Evolutionary conservation across 352 stramenopile genomes (phyloP).

Genomic region (Phytophthora syringae): DNA sequence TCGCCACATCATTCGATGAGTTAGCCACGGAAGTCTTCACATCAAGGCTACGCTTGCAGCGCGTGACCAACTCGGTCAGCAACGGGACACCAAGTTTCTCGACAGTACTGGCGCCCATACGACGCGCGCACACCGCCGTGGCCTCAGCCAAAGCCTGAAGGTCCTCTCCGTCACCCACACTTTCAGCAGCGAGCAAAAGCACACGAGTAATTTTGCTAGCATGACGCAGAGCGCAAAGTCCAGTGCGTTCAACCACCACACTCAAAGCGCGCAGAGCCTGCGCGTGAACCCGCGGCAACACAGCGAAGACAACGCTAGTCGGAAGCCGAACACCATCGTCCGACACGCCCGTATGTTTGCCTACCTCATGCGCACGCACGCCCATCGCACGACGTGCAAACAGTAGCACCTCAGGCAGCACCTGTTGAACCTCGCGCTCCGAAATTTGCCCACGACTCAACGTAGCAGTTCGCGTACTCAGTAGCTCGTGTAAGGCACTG

Average conservation of each 20-base stretch:
- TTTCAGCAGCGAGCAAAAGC: slow-evolving; percentile 66
- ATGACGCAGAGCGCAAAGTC: slow-evolving; percentile 70
- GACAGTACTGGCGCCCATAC: slow-evolving; percentile 71
- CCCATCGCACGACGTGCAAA: slow-evolving; percentile 67
- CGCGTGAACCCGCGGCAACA: slow-evolving; percentile 65
- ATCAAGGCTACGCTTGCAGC: slow-evolving; percentile 60
- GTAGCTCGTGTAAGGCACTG: slow-evolving; percentile 45
- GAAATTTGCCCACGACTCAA: slow-evolving; percentile 46
- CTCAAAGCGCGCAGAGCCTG: slow-evolving; percentile 50
- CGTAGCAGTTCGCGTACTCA: slow-evolving; percentile 46
- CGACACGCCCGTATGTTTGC: slow-evolving; percentile 83
- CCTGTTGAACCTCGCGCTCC: slow-evolving; percentile 79
- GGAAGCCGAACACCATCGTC: slow-evolving; percentile 80
- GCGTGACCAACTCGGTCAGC: slow-evolving; percentile 62
- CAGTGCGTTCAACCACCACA: slow-evolving; percentile 49
- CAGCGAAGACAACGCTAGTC: slow-evolving; percentile 73
- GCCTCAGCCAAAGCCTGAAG: slow-evolving; percentile 54
- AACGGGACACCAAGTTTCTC: slow-evolving; percentile 76
- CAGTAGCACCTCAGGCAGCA: slow-evolving; percentile 59
- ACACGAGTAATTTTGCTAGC: slow-evolving; percentile 71
- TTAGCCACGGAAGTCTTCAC: slow-evolving; percentile 22
- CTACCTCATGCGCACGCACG: slow-evolving; percentile 72
- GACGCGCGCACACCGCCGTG: slow-evolving; percentile 56
- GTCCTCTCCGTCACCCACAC: slow-evolving; percentile 35
- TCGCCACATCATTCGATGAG: slow-evolving; percentile 16